A percentile compares a stretch with the other conserved stretches of the same genome.
These are phyloP conservation scores for Aspergillus arachidicola DNA, from an alignment of 2,329 filamentous ascomycete genomes.

Conservation along the genomic window DNA sequence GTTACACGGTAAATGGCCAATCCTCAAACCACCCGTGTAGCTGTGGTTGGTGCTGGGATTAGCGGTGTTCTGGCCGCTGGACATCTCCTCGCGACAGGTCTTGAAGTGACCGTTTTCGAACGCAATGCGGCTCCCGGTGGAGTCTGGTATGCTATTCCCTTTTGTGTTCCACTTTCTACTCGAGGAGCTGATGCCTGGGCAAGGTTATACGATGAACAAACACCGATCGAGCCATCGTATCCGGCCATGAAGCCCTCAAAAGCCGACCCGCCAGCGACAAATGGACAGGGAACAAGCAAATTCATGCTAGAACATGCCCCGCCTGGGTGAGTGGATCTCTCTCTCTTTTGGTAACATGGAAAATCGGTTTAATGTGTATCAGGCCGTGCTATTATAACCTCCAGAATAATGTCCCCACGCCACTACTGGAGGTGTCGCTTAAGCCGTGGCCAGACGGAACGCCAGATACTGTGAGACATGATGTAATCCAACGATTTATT, in stretches of 20 bases:
- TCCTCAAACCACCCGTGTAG: too few relatives aligned
- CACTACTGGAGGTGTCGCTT: not conserved
- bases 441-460: not conserved
- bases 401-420: not conserved
- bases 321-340: not conserved
- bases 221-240: not conserved
- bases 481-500: not conserved
- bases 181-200: too few relatives aligned
- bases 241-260: not conserved
- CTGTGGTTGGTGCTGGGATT: not conserved
- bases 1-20: too few relatives aligned
- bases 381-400: not conserved
- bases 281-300: not conserved
- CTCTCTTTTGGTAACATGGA: not conserved
- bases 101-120: not conserved
- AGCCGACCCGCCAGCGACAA: too few relatives aligned
- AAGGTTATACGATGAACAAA: not conserved
- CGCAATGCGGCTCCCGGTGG: not conserved
- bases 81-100: not conserved
- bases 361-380: not conserved
- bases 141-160: not conserved
- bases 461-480: not conserved
- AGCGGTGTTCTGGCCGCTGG: not conserved
- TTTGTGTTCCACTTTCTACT: too few relatives aligned
- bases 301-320: not conserved